Evolutionary conservation across 2,329 filamentous ascomycete species (phyloP).

Genomic region (Clarireedia homoeocarpa): DNA sequence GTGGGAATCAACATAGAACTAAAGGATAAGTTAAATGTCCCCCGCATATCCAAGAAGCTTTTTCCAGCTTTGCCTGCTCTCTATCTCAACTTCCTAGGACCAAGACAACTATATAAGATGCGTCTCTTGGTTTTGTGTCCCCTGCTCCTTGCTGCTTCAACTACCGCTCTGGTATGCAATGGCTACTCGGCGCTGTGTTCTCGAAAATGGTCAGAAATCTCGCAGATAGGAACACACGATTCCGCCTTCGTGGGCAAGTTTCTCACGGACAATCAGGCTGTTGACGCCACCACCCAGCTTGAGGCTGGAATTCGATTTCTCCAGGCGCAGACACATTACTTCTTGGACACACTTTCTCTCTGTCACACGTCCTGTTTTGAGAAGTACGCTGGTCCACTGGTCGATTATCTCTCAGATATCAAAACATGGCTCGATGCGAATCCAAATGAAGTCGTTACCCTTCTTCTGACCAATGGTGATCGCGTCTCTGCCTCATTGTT

Average conservation of each 20-base stretch:
- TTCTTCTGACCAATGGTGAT: conserved; percentile 59
- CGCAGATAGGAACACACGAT: conserved; percentile 65
- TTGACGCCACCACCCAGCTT: conserved; percentile 51
- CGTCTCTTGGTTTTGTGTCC: neutral
- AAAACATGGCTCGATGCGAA: conserved; percentile 52
- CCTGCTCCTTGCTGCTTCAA: neutral
- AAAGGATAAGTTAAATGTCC: no score
- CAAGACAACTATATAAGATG: neutral
- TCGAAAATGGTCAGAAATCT: conserved; percentile 66
- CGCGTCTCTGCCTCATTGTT: conserved; percentile 47
- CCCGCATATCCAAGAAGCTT: no score
- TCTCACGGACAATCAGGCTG: conserved; percentile 45
- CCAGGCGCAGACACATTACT: conserved; percentile 43
- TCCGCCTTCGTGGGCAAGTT: conserved; percentile 33
- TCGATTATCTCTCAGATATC: conserved; percentile 46
- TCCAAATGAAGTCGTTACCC: conserved; percentile 51
- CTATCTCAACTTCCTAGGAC: neutral
- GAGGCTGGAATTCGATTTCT: conserved; percentile 57
- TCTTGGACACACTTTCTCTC: conserved; percentile 23
- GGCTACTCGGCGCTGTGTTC: conserved; percentile 69
- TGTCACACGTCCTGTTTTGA: conserved; percentile 5
- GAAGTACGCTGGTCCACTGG: conserved; percentile 46
- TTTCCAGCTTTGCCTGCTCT: neutral
- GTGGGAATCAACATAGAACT: no score
- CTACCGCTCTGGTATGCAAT: conserved; percentile 37